Evolutionary conservation across 2,329 filamentous ascomycete genomes (phyloP).

Genomic region (Paecilomyces sp.): DNA sequence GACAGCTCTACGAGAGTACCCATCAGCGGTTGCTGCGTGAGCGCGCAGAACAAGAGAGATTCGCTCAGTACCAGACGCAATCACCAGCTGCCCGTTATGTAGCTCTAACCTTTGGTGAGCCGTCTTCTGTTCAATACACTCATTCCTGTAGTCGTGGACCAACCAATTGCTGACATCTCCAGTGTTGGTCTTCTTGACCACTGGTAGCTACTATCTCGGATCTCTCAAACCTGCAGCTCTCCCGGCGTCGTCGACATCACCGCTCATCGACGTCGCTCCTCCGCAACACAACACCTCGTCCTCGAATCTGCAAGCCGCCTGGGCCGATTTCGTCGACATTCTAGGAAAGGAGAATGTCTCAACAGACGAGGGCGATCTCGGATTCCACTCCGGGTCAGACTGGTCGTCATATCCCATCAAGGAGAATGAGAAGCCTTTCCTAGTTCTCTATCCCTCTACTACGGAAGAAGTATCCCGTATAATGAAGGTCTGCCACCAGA

Average conservation of each 20-base stretch:
- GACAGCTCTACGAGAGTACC: constrained; percentile 57
- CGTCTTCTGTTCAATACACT: constrained; percentile 1
- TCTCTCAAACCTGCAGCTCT: constrained; percentile 40
- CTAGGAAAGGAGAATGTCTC: constrained; percentile 59
- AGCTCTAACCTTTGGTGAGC: constrained; percentile 28
- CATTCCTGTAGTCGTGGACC: constrained; percentile 4
- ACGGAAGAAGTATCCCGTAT: constrained; percentile 81
- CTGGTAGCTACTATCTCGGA: constrained; percentile 51
- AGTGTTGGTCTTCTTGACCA: constrained; percentile 47
- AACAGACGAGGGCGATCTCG: constrained; percentile 47
- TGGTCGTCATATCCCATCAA: constrained; percentile 51
- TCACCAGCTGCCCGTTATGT: constrained; percentile 31
- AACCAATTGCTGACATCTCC: constrained; percentile 8
- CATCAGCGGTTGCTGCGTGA: constrained; percentile 52
- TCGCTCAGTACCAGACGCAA: constrained; percentile 37
- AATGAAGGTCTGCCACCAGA: constrained; percentile 78
- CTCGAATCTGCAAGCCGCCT: constrained; percentile 56
- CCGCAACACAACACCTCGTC: constrained; percentile 50
- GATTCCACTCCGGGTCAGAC: constrained; percentile 54
- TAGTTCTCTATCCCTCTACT: constrained; percentile 67
- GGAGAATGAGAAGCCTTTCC: constrained; percentile 37
- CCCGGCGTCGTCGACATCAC: constrained; percentile 49
- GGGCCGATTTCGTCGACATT: constrained; percentile 55
- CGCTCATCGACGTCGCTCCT: constrained; percentile 41
- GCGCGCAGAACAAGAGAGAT: constrained; percentile 48